Conservation (phyloP, 116 monocot genomes). For the Thalassia testudinum region DNA sequence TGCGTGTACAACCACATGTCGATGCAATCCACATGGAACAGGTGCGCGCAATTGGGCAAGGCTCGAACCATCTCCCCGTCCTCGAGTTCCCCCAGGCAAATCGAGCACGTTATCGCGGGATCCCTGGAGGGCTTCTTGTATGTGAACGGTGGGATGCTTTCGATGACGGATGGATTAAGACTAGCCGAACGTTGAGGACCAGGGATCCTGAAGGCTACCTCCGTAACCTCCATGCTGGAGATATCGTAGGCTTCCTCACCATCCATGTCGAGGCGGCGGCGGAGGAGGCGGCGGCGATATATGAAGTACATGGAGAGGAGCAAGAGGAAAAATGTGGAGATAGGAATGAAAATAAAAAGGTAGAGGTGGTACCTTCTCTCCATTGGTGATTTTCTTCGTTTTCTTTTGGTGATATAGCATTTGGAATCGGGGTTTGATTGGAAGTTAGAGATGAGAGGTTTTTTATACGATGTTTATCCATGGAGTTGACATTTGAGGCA, state of each 20-base stretch:
- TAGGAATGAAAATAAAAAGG: too few species aligned
- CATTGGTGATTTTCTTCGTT: too few species aligned
- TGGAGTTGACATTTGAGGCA: too few species aligned
- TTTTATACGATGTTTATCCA: too few species aligned
- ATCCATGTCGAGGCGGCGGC: background rate
- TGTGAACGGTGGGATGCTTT: background rate
- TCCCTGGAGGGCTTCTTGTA: conserved; percentile 1
- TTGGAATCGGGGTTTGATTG: too few species aligned
- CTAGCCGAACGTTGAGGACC: background rate
- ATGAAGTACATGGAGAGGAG: background rate
- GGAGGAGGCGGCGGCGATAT: background rate
- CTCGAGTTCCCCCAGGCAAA: conserved; percentile 10
- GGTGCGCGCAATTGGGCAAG: conserved; percentile 10
- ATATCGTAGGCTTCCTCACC: background rate
- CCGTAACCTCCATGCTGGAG: background rate
- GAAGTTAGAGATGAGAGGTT: too few species aligned
- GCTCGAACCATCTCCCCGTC: conserved; percentile 7
- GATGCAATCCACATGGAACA: conserved; percentile 17
- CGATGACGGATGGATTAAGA: background rate
- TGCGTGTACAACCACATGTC: conserved; percentile 14
- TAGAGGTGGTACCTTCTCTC: too few species aligned
- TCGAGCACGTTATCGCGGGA: conserved; percentile 9
- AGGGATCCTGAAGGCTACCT: background rate
- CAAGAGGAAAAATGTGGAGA: background rate
- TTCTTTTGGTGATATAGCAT: too few species aligned